Percentiles rank a stretch among this genome's conserved stretches.
phyloP scores from a whole-genome alignment of 257 asterid species.

The Orobanche coerulescens region DNA sequence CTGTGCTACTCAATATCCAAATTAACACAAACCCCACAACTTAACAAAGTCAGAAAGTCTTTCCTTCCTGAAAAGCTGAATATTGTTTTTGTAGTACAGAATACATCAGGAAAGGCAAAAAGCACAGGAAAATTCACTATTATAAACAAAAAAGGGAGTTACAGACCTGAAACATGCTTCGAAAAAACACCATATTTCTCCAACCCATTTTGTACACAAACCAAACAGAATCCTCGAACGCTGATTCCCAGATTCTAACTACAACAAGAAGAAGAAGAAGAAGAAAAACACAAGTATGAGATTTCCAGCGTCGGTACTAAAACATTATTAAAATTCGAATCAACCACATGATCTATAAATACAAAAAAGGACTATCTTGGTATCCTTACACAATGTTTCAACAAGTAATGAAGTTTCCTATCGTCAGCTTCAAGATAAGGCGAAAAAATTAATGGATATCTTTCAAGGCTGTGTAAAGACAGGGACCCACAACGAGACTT shows the following conservation, averaged over 20 bases:
- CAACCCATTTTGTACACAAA: constrained; percentile 34
- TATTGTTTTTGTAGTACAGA: not conserved
- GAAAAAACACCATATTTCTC: constrained; percentile 36
- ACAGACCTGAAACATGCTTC: constrained; percentile 66
- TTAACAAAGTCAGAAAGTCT: not conserved
- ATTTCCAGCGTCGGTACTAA: no score
- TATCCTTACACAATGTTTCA: no score
- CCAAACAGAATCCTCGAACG: not conserved
- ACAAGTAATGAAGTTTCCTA: no score
- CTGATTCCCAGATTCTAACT: not conserved
- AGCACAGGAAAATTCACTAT: not conserved
- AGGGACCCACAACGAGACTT: no score
- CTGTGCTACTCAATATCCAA: not conserved
- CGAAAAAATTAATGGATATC: no score
- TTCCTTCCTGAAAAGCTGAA: constrained; percentile 5
- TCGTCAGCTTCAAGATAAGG: no score
- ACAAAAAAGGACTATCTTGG: no score
- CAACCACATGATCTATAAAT: no score
- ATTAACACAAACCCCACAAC: constrained; percentile 8
- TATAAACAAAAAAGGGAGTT: not conserved
- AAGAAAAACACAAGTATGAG: no score
- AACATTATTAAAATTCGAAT: no score
- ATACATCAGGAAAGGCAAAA: not conserved
- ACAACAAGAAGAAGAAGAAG: no score
- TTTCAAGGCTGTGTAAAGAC: no score